Conservation (phyloP, 345 rosid species). For the Punica granatum region DNA sequence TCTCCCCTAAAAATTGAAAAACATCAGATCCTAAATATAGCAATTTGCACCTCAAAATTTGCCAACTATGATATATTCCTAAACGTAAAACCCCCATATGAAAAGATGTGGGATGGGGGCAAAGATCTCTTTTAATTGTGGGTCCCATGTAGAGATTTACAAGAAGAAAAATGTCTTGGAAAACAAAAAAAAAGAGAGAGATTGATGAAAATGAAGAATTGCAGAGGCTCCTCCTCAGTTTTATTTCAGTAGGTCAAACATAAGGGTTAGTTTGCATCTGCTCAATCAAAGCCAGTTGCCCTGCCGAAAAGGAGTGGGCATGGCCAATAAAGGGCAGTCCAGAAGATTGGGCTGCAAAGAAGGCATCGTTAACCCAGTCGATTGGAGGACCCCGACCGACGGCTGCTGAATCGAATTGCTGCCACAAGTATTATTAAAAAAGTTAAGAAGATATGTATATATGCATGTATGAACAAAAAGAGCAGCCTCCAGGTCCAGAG, state of each 20-base stretch:
- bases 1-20: not conserved
- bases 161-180: not conserved
- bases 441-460: not conserved
- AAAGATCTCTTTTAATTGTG: not conserved
- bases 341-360: conserved; percentile 63
- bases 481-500: no score
- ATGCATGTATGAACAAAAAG: no score
- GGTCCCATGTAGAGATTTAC: conserved; percentile 9
- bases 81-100: not conserved
- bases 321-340: conserved; percentile 53
- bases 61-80: not conserved
- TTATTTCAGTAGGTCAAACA: not conserved
- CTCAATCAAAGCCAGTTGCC: conserved; percentile 20
- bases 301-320: conserved; percentile 18
- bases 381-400: conserved; percentile 53
- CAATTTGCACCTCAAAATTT: not conserved
- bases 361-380: conserved; percentile 48
- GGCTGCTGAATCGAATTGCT: conserved; percentile 66
- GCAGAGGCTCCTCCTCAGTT: conserved; percentile 5
- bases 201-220: not conserved
- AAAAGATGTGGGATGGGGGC: not conserved
- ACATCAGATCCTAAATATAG: not conserved
- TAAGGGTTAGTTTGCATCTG: not conserved
- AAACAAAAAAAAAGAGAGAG: not conserved
- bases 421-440: not conserved